Evolutionary conservation across 2,329 filamentous ascomycete genomes (phyloP).

Genomic region (Massarina eburnea): DNA sequence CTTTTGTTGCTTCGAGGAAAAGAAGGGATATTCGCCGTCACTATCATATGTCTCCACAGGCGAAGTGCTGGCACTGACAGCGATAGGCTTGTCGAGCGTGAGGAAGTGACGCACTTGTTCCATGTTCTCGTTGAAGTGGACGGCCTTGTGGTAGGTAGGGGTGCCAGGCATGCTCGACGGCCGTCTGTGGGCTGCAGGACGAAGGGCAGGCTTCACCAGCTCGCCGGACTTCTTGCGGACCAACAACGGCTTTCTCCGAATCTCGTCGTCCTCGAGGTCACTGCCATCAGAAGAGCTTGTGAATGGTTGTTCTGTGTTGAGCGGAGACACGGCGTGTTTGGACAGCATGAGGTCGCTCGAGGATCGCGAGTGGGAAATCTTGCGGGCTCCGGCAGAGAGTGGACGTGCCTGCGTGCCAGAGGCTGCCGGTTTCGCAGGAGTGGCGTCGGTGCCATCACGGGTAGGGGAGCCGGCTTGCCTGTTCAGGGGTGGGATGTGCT

Average conservation of each 20-base stretch:
- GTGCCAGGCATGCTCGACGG: conserved; percentile 98
- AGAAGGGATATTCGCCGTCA: conserved; percentile 88
- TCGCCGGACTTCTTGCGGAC: conserved; percentile 98
- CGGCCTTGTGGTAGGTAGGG: conserved; percentile 90
- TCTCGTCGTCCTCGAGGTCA: conserved; percentile 59
- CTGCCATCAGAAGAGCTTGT: conserved; percentile 52
- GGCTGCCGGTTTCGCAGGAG: conserved; percentile 19
- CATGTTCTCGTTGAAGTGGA: conserved; percentile 97
- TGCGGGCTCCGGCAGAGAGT: conserved; percentile 58
- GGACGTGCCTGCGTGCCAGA: conserved; percentile 28
- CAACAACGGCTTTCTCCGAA: conserved; percentile 77
- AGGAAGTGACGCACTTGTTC: conserved; percentile 96
- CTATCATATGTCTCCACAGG: conserved; percentile 86
- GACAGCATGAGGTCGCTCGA: conserved; percentile 59
- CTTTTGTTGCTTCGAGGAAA: conserved; percentile 48
- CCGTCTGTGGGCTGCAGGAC: conserved; percentile 74
- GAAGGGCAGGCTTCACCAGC: conserved; percentile 87
- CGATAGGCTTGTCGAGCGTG: conserved; percentile 90
- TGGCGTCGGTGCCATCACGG: conserved; percentile 28
- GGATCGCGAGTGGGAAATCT: conserved; percentile 63
- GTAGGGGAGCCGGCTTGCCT: conserved; percentile 61
- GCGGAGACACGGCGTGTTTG: conserved; percentile 43
- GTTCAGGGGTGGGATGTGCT: conserved; percentile 74
- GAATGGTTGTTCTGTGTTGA: conserved; percentile 48
- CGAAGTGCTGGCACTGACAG: conserved; percentile 91